Percentiles rank a stretch among this genome's conserved stretches.
Conservation (phyloP, 2,329 filamentous ascomycete genomes). For the Colletotrichum sp. region DNA sequence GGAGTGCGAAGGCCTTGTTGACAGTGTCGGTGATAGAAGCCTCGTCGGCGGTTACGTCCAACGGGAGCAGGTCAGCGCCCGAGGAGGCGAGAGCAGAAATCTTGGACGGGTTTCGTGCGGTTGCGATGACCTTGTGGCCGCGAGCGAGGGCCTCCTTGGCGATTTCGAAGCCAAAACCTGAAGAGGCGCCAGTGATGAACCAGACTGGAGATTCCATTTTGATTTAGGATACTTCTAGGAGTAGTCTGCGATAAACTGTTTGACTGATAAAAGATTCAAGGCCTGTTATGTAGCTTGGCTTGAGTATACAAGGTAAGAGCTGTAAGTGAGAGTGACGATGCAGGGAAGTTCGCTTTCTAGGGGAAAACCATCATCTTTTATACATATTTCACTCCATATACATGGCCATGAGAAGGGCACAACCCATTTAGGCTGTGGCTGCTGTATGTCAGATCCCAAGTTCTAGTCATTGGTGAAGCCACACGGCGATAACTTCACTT, state of each 20-base stretch:
- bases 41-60: constrained; percentile 52
- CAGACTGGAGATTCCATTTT: constrained; percentile 42
- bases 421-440: background rate
- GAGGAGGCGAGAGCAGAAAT: constrained; percentile 45
- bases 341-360: background rate
- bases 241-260: background rate
- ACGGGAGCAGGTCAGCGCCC: constrained; percentile 46
- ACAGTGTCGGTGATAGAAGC: constrained; percentile 39
- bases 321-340: background rate
- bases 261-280: fast-evolving
- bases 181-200: constrained; percentile 59
- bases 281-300: background rate
- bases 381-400: background rate
- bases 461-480: background rate
- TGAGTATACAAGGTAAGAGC: background rate
- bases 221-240: background rate
- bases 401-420: background rate
- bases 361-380: background rate
- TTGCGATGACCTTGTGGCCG: constrained; percentile 57
- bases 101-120: constrained; percentile 45
- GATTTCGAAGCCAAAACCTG: constrained; percentile 54
- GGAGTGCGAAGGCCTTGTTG: constrained; percentile 32
- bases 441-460: background rate
- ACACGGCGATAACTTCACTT: background rate
- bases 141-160: constrained; percentile 46